A percentile compares a stretch with the other conserved stretches of the same genome.
phyloP scores from a whole-genome alignment of 2,329 filamentous ascomycete species.

The Blastomyces percursus region DNA sequence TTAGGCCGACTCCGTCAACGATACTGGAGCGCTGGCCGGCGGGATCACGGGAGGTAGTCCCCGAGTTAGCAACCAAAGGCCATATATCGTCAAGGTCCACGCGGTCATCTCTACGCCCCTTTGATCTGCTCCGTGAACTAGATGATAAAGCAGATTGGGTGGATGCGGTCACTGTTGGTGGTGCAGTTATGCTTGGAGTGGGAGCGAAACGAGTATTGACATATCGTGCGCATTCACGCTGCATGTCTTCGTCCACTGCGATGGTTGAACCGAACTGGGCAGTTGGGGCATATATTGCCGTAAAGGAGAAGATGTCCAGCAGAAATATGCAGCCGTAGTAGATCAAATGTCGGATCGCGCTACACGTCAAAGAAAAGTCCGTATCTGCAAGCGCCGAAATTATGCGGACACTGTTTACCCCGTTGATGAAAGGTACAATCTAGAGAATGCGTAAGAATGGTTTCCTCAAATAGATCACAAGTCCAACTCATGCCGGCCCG shows the following conservation, averaged over 20 bases:
- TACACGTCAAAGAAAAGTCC: slow-evolving; percentile 72
- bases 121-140: neutral
- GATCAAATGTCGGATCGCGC: slow-evolving; percentile 76
- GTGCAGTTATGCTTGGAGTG: slow-evolving; percentile 19
- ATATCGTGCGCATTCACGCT: slow-evolving; percentile 81
- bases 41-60: slow-evolving; percentile 15
- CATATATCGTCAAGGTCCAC: slow-evolving; percentile 32
- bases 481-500: neutral
- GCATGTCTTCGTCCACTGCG: slow-evolving; percentile 61
- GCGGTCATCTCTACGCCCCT: slow-evolving; percentile 12
- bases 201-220: slow-evolving; percentile 49
- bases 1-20: slow-evolving; percentile 44
- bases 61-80: slow-evolving; percentile 30
- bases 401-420: slow-evolving; percentile 75
- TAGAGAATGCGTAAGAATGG: slow-evolving; percentile 22
- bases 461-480: neutral
- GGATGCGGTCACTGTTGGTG: slow-evolving; percentile 12
- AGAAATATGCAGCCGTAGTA: slow-evolving; percentile 88
- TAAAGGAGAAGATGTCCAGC: slow-evolving; percentile 91
- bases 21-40: slow-evolving; percentile 15
- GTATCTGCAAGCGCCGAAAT: slow-evolving; percentile 80
- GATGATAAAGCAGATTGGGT: slow-evolving; percentile 5
- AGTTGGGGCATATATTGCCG: slow-evolving; percentile 78
- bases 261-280: slow-evolving; percentile 64
- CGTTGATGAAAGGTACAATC: slow-evolving; percentile 78